Conservation (phyloP, 2,329 filamentous ascomycete genomes). For the Colletotrichum lentis region DNA sequence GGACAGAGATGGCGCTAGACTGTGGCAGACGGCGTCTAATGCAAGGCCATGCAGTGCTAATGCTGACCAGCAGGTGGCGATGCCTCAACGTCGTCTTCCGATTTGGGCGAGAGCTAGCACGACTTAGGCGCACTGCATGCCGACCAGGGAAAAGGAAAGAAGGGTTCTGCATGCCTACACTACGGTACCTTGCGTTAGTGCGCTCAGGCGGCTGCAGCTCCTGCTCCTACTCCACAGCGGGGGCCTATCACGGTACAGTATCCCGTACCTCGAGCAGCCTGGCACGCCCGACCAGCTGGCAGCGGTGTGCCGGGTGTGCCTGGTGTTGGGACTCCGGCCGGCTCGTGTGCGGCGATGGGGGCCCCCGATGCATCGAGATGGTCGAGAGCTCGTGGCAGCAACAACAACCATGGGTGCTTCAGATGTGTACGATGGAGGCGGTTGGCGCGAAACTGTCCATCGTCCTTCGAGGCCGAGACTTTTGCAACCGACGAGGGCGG, state of each 20-base stretch:
- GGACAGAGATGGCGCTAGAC: conserved; percentile 8
- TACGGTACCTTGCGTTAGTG: conserved; percentile 14
- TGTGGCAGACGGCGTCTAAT: conserved; percentile 1
- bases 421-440: conserved; percentile 11
- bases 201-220: conserved; percentile 22
- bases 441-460: background rate
- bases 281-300: conserved; percentile 11
- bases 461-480: background rate
- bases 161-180: conserved; percentile 30
- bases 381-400: conserved; percentile 14
- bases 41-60: conserved; percentile 14
- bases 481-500: conserved; percentile 1
- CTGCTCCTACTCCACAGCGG: conserved; percentile 23
- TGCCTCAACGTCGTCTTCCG: background rate
- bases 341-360: conserved; percentile 25
- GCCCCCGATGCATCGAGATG: conserved; percentile 22
- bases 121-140: background rate
- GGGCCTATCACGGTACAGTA: background rate
- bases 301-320: background rate
- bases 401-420: conserved; percentile 13
- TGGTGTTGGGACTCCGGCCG: conserved; percentile 17
- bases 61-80: conserved; percentile 2
- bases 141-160: conserved; percentile 1
- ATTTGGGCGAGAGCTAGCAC: background rate
- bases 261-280: background rate